Percentiles rank a stretch among this genome's conserved stretches.
These are phyloP conservation scores for Chlamydomonas incerta DNA, from an alignment of 139 green algal species.

Conservation along the genomic window DNA sequence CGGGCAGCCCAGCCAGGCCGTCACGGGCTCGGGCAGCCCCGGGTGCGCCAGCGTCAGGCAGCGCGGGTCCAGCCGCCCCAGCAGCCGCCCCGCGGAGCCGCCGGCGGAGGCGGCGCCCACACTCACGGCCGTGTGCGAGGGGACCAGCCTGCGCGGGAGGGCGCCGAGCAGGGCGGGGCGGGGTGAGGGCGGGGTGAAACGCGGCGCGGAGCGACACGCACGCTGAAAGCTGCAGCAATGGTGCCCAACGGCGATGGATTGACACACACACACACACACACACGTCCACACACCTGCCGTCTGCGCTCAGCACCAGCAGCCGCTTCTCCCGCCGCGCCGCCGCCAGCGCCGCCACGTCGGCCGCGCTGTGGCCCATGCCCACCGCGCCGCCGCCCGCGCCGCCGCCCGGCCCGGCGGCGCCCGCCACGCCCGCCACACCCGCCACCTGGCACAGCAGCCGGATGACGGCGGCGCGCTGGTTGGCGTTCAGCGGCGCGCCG, in stretches of 20 bases:
- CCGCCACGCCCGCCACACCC: neutral
- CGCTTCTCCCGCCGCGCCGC: constrained; percentile 8
- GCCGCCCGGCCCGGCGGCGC: neutral
- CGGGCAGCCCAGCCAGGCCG: constrained; percentile 56
- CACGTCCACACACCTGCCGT: constrained; percentile 27
- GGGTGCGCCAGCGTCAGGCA: constrained; percentile 62
- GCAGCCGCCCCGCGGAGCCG: constrained; percentile 44
- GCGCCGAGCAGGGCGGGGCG: neutral
- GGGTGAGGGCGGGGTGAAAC: neutral
- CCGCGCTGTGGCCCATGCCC: neutral
- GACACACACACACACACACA: too few species aligned
- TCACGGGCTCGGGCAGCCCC: constrained; percentile 41
- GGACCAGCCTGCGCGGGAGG: constrained; percentile 42
- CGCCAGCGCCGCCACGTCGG: constrained; percentile 27
- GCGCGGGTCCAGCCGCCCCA: constrained; percentile 62
- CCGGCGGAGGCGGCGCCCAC: constrained; percentile 38
- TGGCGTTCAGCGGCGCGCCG: constrained; percentile 60
- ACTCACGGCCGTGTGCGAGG: constrained; percentile 32
- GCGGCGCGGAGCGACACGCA: too few species aligned
- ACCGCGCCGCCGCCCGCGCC: neutral
- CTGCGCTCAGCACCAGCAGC: constrained; percentile 54
- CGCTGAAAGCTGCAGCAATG: too few species aligned
- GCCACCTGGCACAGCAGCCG: constrained; percentile 55
- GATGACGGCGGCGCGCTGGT: constrained; percentile 65
- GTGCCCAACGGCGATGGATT: too few species aligned